Evolutionary conservation across 805 yeast species (phyloP), one percentile per base, ranked within the genome.

Genomic region (Wickerhamomyces alni): DNA sequence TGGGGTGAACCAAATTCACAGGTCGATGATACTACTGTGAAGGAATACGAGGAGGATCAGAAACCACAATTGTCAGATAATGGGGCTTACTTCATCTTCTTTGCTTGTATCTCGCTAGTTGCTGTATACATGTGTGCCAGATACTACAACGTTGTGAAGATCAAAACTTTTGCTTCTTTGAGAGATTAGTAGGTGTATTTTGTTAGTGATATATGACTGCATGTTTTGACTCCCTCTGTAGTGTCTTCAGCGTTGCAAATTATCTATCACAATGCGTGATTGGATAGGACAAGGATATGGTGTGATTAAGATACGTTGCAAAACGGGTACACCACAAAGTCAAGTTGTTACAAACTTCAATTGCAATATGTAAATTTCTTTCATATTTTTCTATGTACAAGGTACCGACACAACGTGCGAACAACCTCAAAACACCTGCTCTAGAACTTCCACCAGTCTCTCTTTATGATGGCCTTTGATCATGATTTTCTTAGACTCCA

Each of bases 401-500:
- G n/a, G n/a, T n/a, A n/a, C n/a, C n/a, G n/a, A n/a, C n/a, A n/a
- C n/a, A n/a, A n/a, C n/a, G n/a, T n/a, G n/a, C n/a, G n/a, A n/a
- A n/a, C n/a, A n/a, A n/a, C n/a, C 11, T 41, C 30, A 52, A 30
- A 54, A 54, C 7, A 43, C 39, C 12, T 40, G 29, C n/a, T 50
- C 39, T 17, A 54, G 43, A 12, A 45, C 46, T 12, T 38, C 36
- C 16, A 33, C 25, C 13, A 54, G 22, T 33, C 45, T 46, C 9
- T 43, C 43, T 42, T 48, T 52, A 39, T 52, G 46, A 33, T 42
- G 37, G 12, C 59, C 57, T 44, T 52, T 49, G 34, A 55, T 52
- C 37, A 55, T 36, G 2, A 81, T 62, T 38, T 76, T 72, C 31
- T 70, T 69, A 17, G 82, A 72, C 37, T 72, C 73, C 49, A 67